Evolutionary conservation across 2,329 filamentous ascomycete genomes (phyloP).

Genomic region (Neurospora sp.): DNA sequence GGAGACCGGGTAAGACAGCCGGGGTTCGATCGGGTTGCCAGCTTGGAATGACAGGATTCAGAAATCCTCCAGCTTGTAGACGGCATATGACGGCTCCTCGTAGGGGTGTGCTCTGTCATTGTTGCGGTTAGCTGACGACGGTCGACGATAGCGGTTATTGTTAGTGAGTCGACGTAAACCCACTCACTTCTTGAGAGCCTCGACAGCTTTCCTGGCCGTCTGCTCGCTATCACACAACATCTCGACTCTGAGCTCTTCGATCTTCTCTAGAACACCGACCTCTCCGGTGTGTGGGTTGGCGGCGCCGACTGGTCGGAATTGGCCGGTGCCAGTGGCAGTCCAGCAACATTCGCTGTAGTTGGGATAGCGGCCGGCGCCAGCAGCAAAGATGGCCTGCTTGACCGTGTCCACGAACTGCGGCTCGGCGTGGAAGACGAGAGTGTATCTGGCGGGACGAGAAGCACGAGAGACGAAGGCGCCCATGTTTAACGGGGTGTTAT

Average conservation of each 20-base stretch:
- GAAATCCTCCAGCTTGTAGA: slow-evolving; percentile 39
- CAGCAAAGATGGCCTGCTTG: slow-evolving; percentile 46
- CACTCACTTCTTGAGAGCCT: slow-evolving; percentile 53
- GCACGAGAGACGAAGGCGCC: not conserved
- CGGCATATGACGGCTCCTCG: slow-evolving; percentile 39
- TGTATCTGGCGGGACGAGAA: slow-evolving; percentile 12
- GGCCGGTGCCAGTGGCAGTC: slow-evolving; percentile 44
- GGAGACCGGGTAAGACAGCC: not conserved
- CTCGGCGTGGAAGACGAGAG: slow-evolving; percentile 43
- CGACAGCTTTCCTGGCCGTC: slow-evolving; percentile 44
- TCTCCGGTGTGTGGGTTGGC: slow-evolving; percentile 56
- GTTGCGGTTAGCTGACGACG: slow-evolving; percentile 5
- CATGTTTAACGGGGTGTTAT: not conserved
- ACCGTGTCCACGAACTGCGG: slow-evolving; percentile 32
- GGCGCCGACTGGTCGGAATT: slow-evolving; percentile 52
- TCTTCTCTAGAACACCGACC: slow-evolving; percentile 45
- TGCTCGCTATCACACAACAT: slow-evolving; percentile 51
- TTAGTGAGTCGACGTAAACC: not conserved
- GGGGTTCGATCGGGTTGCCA: not conserved
- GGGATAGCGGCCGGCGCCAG: slow-evolving; percentile 45
- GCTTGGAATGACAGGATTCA: slow-evolving; percentile 12
- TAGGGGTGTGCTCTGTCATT: slow-evolving; percentile 38
- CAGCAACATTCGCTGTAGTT: slow-evolving; percentile 47
- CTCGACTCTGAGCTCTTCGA: slow-evolving; percentile 53
- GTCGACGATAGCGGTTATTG: not conserved